A percentile compares a stretch with the other conserved stretches of the same genome.
Evolutionary conservation across 1,284 basidiomycete genomes (phyloP).

Genomic region (Irpex lacteus): DNA sequence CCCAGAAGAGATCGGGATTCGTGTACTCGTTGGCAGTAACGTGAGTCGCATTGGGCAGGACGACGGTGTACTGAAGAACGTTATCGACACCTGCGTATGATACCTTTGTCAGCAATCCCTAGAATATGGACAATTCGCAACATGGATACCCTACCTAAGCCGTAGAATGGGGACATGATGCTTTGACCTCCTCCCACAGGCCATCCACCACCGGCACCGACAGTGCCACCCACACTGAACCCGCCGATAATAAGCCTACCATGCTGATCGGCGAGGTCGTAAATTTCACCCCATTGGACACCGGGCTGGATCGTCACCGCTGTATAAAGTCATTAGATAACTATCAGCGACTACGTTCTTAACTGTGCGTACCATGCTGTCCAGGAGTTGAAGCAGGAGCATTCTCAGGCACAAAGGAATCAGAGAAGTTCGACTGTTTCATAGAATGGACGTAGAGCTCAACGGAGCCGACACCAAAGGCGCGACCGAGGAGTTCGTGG

Average conservation of each 20-base stretch:
- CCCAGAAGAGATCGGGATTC: constrained; percentile 46
- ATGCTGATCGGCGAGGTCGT: neutral
- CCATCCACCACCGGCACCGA: neutral
- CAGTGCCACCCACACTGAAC: neutral
- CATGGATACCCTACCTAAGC: constrained; percentile 23
- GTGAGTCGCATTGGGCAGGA: constrained; percentile 34
- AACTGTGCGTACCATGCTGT: neutral
- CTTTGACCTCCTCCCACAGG: constrained; percentile 46
- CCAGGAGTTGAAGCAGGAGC: neutral
- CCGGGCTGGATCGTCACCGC: neutral
- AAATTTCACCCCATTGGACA: neutral
- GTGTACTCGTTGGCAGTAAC: constrained; percentile 34
- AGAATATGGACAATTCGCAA: neutral
- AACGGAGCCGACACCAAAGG: neutral
- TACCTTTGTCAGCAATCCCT: neutral
- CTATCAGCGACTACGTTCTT: neutral
- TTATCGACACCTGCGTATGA: constrained; percentile 35
- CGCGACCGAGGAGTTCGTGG: neutral
- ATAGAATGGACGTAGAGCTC: neutral
- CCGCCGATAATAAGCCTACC: neutral
- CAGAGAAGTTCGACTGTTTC: neutral
- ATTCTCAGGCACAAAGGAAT: neutral
- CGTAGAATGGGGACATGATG: constrained; percentile 32
- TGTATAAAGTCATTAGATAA: neutral
- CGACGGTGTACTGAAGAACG: constrained; percentile 37